These are phyloP conservation scores for Sugiyamaella valdiviana DNA, from an alignment of 805 yeast species.

Conservation along the genomic window DNA sequence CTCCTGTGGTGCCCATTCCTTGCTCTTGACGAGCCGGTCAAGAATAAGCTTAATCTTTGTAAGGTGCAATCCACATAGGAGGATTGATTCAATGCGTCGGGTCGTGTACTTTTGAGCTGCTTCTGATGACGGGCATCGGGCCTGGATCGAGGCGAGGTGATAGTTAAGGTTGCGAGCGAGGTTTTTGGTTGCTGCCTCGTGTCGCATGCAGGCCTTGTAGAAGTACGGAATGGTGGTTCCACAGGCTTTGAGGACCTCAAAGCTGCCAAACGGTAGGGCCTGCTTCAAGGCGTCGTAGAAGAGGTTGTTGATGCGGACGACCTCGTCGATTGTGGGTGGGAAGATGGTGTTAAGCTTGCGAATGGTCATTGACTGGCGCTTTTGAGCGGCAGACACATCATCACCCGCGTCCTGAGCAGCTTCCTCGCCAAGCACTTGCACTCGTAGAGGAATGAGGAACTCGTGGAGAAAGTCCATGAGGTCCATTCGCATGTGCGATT, in stretches of 20 bases:
- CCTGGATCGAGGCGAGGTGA: conserved; percentile 37
- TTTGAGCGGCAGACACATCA: background rate
- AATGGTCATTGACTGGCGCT: conserved; percentile 40
- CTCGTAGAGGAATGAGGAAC: conserved; percentile 71
- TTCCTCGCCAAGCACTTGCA: conserved; percentile 47
- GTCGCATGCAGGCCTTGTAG: conserved; percentile 87
- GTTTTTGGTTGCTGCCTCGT: conserved; percentile 80
- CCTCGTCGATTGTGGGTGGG: conserved; percentile 94
- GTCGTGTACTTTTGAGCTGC: conserved; percentile 35
- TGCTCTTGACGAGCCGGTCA: conserved; percentile 49
- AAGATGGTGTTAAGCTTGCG: conserved; percentile 68
- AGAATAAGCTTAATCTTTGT: conserved; percentile 64
- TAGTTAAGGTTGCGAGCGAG: conserved; percentile 45
- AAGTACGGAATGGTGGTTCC: conserved; percentile 82
- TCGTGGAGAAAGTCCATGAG: conserved; percentile 72
- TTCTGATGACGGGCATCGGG: conserved; percentile 24
- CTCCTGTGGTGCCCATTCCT: conserved; percentile 38
- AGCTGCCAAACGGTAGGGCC: conserved; percentile 64
- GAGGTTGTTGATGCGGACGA: conserved; percentile 82
- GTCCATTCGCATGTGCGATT: conserved; percentile 65
- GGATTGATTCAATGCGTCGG: conserved; percentile 51
- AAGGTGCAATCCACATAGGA: conserved; percentile 58
- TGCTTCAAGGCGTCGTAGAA: conserved; percentile 65
- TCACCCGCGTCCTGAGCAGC: conserved; percentile 14
- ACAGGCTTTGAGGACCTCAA: conserved; percentile 73